Evolutionary conservation across 139 green algal species (phyloP).

Genomic region (Asterochloris sp.): DNA sequence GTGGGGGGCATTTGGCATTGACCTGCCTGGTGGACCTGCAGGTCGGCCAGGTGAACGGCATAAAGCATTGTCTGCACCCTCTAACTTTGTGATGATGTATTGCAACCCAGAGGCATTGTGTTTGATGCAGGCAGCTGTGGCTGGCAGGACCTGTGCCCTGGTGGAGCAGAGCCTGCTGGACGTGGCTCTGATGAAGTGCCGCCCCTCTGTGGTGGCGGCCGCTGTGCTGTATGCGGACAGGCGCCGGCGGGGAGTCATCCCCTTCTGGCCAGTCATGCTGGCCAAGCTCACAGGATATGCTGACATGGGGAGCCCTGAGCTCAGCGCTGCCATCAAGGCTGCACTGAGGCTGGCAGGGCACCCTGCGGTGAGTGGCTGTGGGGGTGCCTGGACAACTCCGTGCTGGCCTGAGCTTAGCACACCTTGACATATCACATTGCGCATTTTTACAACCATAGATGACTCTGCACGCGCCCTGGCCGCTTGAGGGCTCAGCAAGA

Average conservation of each 20-base stretch:
- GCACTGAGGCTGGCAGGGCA: slow-evolving; percentile 55
- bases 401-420: no score
- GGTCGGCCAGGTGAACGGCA: no score
- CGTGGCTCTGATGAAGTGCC: slow-evolving; percentile 79
- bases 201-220: slow-evolving; percentile 74
- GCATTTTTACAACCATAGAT: not conserved
- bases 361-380: not conserved
- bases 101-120: no score
- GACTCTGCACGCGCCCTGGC: not conserved
- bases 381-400: no score
- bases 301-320: slow-evolving; percentile 73
- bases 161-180: slow-evolving; percentile 62
- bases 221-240: slow-evolving; percentile 78
- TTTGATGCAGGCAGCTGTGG: not conserved
- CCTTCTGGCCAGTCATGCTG: slow-evolving; percentile 82
- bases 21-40: no score
- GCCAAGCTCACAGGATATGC: slow-evolving; percentile 77
- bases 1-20: no score
- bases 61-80: no score
- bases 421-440: not conserved
- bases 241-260: slow-evolving; percentile 67
- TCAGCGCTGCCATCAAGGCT: slow-evolving; percentile 69
- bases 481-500: no score
- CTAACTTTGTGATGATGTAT: no score
- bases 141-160: slow-evolving; percentile 22